phyloP scores from a whole-genome alignment of 768 basidiomycete genomes.

The Termitomyces bulborhizus region DNA sequence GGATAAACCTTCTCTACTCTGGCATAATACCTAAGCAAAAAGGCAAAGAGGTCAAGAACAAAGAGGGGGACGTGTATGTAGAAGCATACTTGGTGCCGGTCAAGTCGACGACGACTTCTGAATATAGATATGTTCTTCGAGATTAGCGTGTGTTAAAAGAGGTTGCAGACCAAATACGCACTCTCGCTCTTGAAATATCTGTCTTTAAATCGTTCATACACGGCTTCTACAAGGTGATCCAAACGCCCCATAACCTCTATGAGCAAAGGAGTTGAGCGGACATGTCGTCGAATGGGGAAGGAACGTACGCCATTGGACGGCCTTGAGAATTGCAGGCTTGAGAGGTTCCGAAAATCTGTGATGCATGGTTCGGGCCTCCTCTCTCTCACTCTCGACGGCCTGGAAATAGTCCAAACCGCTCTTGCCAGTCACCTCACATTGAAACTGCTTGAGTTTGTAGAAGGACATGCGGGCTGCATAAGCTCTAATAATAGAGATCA shows the following conservation, averaged over 20 bases:
- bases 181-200: conserved; percentile 90
- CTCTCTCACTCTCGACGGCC: conserved; percentile 85
- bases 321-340: conserved; percentile 84
- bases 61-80: background rate
- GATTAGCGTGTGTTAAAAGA: conserved; percentile 10
- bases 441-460: conserved; percentile 90
- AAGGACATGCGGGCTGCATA: conserved; percentile 93
- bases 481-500: conserved; percentile 33
- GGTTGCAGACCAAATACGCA: conserved; percentile 36
- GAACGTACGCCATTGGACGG: conserved; percentile 95
- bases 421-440: conserved; percentile 96
- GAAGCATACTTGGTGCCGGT: conserved; percentile 72
- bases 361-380: conserved; percentile 86
- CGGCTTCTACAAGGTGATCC: conserved; percentile 91
- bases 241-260: conserved; percentile 95
- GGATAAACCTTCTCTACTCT: conserved; percentile 75
- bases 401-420: conserved; percentile 91
- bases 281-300: conserved; percentile 15
- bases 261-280: conserved; percentile 14
- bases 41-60: conserved; percentile 12
- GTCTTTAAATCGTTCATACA: conserved; percentile 95
- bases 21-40: conserved; percentile 63
- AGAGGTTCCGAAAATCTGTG: conserved; percentile 88
- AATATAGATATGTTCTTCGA: background rate
- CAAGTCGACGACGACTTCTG: conserved; percentile 84